These are phyloP conservation scores for Ajuga reptans DNA, from an alignment of 305 asterid species.

Conservation along the genomic window DNA sequence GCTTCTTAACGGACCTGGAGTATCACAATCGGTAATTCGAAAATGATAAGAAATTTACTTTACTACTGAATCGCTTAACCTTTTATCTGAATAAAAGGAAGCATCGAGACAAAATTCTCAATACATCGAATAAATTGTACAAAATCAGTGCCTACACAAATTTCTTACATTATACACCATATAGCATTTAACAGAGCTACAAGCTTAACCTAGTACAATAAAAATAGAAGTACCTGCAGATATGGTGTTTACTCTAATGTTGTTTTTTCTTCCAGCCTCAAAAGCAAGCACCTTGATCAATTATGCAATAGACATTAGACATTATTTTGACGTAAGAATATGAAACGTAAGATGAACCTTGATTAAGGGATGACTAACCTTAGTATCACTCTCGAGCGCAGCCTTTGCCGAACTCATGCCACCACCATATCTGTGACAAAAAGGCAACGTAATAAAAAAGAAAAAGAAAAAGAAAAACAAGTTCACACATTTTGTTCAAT, in stretches of 20 bases:
- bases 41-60: not conserved
- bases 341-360: not conserved
- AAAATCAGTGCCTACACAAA: not conserved
- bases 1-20: slow-evolving; percentile 72
- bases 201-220: not conserved
- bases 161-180: too few species aligned
- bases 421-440: slow-evolving; percentile 70
- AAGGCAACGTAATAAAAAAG: slow-evolving; percentile 7
- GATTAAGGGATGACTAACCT: slow-evolving; percentile 34
- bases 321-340: not conserved
- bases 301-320: slow-evolving; percentile 1
- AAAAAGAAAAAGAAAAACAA: not conserved
- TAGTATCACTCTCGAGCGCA: slow-evolving; percentile 94
- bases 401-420: slow-evolving; percentile 99
- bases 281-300: slow-evolving; percentile 75
- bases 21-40: not conserved
- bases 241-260: slow-evolving; percentile 82
- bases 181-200: not conserved
- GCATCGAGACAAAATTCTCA: not conserved
- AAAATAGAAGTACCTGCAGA: slow-evolving; percentile 66
- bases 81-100: too few species aligned
- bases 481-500: not conserved
- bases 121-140: not conserved
- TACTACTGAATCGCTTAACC: too few species aligned
- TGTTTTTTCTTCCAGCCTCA: slow-evolving; percentile 87